phyloP scores from a whole-genome alignment of 306 rosid species.

The Elaeagnus macrophylla region DNA sequence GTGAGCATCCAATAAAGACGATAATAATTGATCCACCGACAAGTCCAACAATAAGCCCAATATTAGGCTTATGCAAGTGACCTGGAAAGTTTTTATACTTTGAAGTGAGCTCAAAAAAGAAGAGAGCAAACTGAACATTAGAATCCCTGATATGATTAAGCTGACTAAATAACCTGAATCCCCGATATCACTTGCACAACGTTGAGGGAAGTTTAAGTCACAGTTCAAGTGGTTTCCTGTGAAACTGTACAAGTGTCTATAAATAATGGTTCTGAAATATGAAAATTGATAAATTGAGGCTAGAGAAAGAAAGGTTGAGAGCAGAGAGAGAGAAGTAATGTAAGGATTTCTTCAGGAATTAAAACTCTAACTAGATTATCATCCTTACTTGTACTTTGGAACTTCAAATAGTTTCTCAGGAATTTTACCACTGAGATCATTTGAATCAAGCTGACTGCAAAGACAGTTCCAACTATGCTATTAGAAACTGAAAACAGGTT shows the following conservation, averaged over 20 bases:
- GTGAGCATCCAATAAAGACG: constrained; percentile 43
- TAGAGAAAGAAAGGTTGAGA: too few relatives aligned
- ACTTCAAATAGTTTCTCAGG: constrained; percentile 50
- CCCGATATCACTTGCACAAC: constrained; percentile 41
- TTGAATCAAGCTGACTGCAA: constrained; percentile 75
- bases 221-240: constrained; percentile 76
- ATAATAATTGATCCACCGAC: constrained; percentile 41
- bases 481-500: constrained; percentile 24
- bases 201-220: constrained; percentile 37
- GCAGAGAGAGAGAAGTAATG: neutral
- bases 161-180: constrained; percentile 50
- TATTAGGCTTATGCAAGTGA: constrained; percentile 42
- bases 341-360: neutral
- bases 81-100: constrained; percentile 34
- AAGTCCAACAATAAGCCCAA: constrained; percentile 66
- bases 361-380: neutral
- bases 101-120: constrained; percentile 17
- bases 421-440: constrained; percentile 65
- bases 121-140: constrained; percentile 5
- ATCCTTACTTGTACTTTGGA: constrained; percentile 72
- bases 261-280: neutral
- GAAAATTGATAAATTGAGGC: too few relatives aligned
- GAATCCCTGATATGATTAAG: constrained; percentile 10
- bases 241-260: constrained; percentile 48
- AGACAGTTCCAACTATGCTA: constrained; percentile 25